These are phyloP conservation scores for Fomitopsis serialis DNA, from an alignment of 768 basidiomycete genomes.

Conservation along the genomic window DNA sequence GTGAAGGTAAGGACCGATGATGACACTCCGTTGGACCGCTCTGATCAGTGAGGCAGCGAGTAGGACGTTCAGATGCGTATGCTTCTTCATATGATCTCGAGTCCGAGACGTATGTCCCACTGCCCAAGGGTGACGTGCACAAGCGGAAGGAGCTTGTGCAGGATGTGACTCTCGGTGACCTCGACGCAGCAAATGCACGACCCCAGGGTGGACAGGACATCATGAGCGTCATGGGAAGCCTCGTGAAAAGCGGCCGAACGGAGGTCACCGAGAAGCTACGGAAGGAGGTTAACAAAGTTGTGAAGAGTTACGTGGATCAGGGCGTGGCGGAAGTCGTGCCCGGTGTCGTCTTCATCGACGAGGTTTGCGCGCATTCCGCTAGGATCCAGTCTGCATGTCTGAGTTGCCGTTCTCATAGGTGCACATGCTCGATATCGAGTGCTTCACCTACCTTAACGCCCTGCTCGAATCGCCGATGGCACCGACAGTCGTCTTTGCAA, in stretches of 20 bases:
- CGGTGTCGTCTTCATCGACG: conserved; percentile 97
- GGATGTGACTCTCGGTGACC: conserved; percentile 90
- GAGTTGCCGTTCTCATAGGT: conserved; percentile 53
- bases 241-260: conserved; percentile 90
- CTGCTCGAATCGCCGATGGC: conserved; percentile 95
- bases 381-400: background rate
- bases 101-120: conserved; percentile 95
- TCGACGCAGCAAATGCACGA: conserved; percentile 94
- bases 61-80: conserved; percentile 95
- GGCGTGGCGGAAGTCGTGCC: conserved; percentile 97
- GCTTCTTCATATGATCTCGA: conserved; percentile 97
- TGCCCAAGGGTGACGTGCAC: conserved; percentile 95
- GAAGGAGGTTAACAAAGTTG: conserved; percentile 94
- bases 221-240: conserved; percentile 92
- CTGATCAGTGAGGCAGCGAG: conserved; percentile 49
- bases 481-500: conserved; percentile 94
- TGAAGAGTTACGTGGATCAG: conserved; percentile 95
- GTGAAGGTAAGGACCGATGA: conserved; percentile 67
- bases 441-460: conserved; percentile 97
- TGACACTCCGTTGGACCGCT: background rate
- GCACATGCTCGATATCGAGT: conserved; percentile 99
- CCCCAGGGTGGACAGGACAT: conserved; percentile 98
- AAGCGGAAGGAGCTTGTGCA: conserved; percentile 95
- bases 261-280: conserved; percentile 97
- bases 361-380: conserved; percentile 45